Evolutionary conservation across 2,329 filamentous ascomycete genomes (phyloP).

Genomic region (Talaromyces sp.): DNA sequence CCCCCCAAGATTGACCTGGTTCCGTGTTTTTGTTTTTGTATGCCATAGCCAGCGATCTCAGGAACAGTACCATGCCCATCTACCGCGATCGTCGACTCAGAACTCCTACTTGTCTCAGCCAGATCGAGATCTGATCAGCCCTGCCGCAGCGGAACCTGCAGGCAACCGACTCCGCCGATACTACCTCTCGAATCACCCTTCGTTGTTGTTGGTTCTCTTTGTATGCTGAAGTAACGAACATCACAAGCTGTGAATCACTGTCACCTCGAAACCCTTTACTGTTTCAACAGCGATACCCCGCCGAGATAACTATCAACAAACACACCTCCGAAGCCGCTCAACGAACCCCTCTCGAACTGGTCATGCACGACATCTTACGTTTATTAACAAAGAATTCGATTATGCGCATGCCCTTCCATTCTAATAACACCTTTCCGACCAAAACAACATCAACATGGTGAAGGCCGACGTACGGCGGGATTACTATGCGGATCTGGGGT

Average conservation of each 20-base stretch:
- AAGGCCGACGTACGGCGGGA: conserved; percentile 70
- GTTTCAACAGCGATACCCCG: neutral
- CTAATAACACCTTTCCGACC: conserved; percentile 6
- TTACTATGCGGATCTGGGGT: conserved; percentile 83
- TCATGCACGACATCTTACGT: conserved; percentile 17
- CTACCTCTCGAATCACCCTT: conserved; percentile 1
- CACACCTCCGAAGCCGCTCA: neutral
- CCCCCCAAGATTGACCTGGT: conserved; percentile 1
- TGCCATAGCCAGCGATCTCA: neutral
- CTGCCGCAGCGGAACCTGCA: conserved; percentile 18
- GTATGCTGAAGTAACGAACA: neutral
- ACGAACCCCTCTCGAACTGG: conserved; percentile 13
- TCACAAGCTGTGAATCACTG: too few species aligned
- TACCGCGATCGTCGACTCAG: conserved; percentile 2
- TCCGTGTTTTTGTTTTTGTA: neutral
- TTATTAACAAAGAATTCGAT: conserved; percentile 9
- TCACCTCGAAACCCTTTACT: too few species aligned
- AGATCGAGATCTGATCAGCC: conserved; percentile 16
- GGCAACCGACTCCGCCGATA: conserved; percentile 15
- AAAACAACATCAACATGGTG: conserved; percentile 58
- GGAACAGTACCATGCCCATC: conserved; percentile 7
- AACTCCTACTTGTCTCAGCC: conserved; percentile 5
- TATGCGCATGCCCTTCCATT: conserved; percentile 16
- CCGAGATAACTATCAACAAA: neutral
- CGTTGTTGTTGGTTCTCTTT: neutral